Conservation (phyloP, 176 grass and related monocot species). For the Poa annua region DNA sequence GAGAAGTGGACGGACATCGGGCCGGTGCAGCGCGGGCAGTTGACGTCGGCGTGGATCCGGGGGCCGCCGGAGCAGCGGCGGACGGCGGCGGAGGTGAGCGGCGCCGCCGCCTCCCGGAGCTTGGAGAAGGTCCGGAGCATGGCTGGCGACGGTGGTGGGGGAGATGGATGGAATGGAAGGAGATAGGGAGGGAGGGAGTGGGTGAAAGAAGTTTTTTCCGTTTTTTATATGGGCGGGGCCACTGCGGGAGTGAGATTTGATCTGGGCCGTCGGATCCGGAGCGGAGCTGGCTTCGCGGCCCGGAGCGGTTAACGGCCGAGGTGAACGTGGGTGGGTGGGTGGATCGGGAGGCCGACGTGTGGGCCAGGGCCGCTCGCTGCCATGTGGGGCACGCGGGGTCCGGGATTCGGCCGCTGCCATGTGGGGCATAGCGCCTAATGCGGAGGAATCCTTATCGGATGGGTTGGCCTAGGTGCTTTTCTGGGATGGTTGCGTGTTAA, state of each 20-base stretch:
- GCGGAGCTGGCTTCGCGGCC: slow-evolving; percentile 40
- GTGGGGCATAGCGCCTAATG: neutral
- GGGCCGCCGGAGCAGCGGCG: slow-evolving; percentile 43
- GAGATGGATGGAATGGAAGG: neutral
- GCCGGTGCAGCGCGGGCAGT: slow-evolving; percentile 63
- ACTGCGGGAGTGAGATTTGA: slow-evolving; percentile 59
- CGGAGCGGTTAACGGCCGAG: slow-evolving; percentile 57
- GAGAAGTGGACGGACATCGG: slow-evolving; percentile 69
- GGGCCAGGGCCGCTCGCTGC: slow-evolving; percentile 51
- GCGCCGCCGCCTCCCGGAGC: slow-evolving; percentile 53
- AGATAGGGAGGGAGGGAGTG: slow-evolving; percentile 43
- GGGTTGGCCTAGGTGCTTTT: neutral
- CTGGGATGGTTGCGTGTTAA: slow-evolving; percentile 22
- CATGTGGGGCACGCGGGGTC: slow-evolving; percentile 58
- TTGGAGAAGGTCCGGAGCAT: slow-evolving; percentile 53
- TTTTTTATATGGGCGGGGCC: slow-evolving; percentile 43
- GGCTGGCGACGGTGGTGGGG: slow-evolving; percentile 19
- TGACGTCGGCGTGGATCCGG: slow-evolving; percentile 66
- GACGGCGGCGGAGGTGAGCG: slow-evolving; percentile 32
- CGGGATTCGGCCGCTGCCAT: neutral
- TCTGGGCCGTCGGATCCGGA: slow-evolving; percentile 44
- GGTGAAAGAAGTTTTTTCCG: slow-evolving; percentile 20
- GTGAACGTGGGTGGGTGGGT: slow-evolving; percentile 1
- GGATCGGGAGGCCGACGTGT: slow-evolving; percentile 39
- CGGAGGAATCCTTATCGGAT: slow-evolving; percentile 39